A percentile compares a stretch with the other conserved stretches of the same genome.
Conservation (phyloP, 768 basidiomycete genomes). For the Gloeostereum incarnatum region DNA sequence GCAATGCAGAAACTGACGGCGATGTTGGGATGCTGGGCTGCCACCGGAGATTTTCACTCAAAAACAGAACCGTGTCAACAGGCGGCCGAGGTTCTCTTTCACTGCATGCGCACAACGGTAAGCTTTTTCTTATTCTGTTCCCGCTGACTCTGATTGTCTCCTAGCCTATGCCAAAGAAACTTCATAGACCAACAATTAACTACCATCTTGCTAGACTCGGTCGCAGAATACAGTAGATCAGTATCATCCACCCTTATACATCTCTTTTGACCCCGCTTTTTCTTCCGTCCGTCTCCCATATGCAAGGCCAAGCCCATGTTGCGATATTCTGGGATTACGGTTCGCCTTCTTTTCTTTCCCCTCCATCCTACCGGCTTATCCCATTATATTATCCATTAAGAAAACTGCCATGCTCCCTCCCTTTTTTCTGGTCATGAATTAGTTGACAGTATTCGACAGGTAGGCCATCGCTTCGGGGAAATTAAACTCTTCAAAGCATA, state of each 20-base stretch:
- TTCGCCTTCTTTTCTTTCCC: slow-evolving; percentile 8
- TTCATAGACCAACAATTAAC: slow-evolving; percentile 74
- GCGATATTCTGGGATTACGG: slow-evolving; percentile 22
- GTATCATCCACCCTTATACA: slow-evolving; percentile 8
- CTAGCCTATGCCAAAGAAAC: slow-evolving; percentile 62
- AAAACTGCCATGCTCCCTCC: not conserved
- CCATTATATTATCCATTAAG: not conserved
- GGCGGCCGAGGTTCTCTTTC: slow-evolving; percentile 51
- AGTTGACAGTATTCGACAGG: slow-evolving; percentile 1
- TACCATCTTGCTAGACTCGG: slow-evolving; percentile 80
- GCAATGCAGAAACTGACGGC: slow-evolving; percentile 62
- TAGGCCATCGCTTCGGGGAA: slow-evolving; percentile 12
- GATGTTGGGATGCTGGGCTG: slow-evolving; percentile 87
- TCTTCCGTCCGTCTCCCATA: too few relatives aligned
- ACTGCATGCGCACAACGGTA: slow-evolving; percentile 84
- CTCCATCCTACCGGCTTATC: too few relatives aligned
- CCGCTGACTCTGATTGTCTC: slow-evolving; percentile 5
- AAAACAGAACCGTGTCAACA: slow-evolving; percentile 45
- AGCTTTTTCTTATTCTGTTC: slow-evolving; percentile 21
- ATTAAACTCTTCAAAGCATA: slow-evolving; percentile 9
- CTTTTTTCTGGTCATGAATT: not conserved
- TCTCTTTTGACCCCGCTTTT: too few relatives aligned
- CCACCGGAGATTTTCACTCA: slow-evolving; percentile 52
- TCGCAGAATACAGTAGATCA: slow-evolving; percentile 58
- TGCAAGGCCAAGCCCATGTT: too few relatives aligned